phyloP scores from a whole-genome alignment of 2,329 filamentous ascomycete genomes.

The Fonsecaea monophora region DNA sequence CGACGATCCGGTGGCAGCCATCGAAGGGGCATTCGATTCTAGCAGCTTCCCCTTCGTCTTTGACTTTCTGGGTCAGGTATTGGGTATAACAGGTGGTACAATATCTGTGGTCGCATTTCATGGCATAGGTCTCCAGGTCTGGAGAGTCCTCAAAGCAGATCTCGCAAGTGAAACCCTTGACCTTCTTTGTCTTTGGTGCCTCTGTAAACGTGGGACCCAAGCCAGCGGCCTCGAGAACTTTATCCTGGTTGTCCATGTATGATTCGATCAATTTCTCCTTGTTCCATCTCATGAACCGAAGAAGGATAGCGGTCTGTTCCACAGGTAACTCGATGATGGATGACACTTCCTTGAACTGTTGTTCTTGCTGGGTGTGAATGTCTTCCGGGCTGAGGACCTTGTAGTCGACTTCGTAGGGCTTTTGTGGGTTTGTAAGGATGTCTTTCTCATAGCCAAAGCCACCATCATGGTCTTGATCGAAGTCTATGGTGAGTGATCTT shows the following conservation, averaged over 20 bases:
- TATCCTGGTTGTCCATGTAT: constrained; percentile 88
- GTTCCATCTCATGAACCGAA: constrained; percentile 93
- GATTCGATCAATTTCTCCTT: constrained; percentile 93
- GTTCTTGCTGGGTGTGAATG: constrained; percentile 83
- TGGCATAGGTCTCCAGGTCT: constrained; percentile 81
- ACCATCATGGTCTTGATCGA: constrained; percentile 64
- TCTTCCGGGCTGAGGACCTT: constrained; percentile 80
- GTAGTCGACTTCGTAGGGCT: constrained; percentile 83
- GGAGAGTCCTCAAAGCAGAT: constrained; percentile 93
- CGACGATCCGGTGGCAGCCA: constrained; percentile 86
- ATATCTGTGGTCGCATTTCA: constrained; percentile 94
- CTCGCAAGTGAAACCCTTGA: constrained; percentile 84
- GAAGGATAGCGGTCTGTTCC: constrained; percentile 87
- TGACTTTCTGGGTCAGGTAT: constrained; percentile 91
- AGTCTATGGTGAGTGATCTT: constrained; percentile 55
- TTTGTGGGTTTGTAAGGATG: constrained; percentile 72
- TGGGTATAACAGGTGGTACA: constrained; percentile 92
- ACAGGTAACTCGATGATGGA: constrained; percentile 87
- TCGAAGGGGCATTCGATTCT: constrained; percentile 92
- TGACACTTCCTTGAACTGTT: constrained; percentile 87
- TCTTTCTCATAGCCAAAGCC: constrained; percentile 74
- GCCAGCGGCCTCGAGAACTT: constrained; percentile 83
- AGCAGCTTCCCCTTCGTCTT: constrained; percentile 92
- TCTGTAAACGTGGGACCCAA: constrained; percentile 69
- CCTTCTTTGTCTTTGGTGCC: constrained; percentile 71